These are phyloP conservation scores for Didymella arachidicola DNA, from an alignment of 2,329 filamentous ascomycete genomes.

Conservation along the genomic window DNA sequence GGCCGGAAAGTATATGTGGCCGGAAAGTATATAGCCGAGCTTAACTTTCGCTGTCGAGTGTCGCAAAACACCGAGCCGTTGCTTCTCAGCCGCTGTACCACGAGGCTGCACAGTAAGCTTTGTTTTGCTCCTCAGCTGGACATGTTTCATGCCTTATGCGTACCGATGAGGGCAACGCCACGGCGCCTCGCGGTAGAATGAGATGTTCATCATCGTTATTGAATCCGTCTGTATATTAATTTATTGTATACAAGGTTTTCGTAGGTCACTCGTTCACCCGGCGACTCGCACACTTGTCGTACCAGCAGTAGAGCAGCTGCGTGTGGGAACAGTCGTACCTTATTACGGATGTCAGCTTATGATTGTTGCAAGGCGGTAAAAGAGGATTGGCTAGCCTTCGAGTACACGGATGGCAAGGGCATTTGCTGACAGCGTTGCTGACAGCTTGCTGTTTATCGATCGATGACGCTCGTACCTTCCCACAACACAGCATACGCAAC, in stretches of 20 bases:
- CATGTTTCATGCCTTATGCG: neutral
- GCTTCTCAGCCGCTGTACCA: neutral
- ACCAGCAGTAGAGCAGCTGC: neutral
- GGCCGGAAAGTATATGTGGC: too few relatives aligned
- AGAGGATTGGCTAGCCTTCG: neutral
- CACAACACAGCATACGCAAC: neutral
- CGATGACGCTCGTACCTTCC: constrained; percentile 1
- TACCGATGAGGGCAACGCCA: neutral
- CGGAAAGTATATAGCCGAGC: too few relatives aligned
- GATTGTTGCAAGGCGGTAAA: neutral
- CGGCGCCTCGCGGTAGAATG: neutral
- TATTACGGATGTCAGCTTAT: neutral
- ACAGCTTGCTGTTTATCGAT: neutral
- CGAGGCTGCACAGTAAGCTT: neutral
- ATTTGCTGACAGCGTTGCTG: neutral
- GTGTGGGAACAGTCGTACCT: neutral
- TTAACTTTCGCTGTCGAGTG: neutral
- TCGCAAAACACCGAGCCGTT: neutral
- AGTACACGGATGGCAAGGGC: neutral
- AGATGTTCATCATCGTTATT: neutral
- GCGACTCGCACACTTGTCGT: neutral
- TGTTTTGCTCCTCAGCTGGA: neutral
- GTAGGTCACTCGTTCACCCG: neutral
- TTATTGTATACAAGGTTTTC: neutral
- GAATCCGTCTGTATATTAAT: neutral